Conservation (phyloP, 805 yeast genomes). For the Ogataea pilisensis region DNA sequence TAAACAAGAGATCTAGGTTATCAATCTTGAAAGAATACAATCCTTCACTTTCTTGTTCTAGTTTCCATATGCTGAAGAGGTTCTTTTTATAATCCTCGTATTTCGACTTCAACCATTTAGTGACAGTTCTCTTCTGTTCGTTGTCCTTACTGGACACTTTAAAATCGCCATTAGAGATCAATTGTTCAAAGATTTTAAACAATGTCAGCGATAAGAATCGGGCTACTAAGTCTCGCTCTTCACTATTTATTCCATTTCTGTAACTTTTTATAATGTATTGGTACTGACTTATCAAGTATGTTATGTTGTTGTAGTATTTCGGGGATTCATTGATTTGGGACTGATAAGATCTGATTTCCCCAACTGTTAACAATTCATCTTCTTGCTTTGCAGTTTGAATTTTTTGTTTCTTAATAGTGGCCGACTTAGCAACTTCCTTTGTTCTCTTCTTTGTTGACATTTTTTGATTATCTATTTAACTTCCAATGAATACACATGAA, state of each 20-base stretch:
- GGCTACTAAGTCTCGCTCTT: conserved; percentile 18
- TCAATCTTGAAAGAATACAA: conserved; percentile 47
- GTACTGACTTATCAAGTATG: conserved; percentile 40
- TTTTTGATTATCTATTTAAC: not conserved
- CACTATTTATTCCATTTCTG: conserved; percentile 17
- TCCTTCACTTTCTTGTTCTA: conserved; percentile 33
- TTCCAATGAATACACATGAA: not conserved
- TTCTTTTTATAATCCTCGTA: conserved; percentile 50
- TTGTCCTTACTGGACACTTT: conserved; percentile 28
- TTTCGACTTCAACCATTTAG: conserved; percentile 58
- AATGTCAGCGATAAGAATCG: conserved; percentile 41
- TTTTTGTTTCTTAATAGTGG: conserved; percentile 1
- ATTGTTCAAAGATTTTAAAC: conserved; percentile 43
- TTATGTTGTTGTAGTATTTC: conserved; percentile 53
- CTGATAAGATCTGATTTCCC: conserved; percentile 21
- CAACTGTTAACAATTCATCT: conserved; percentile 12
- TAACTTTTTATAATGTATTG: conserved; percentile 21
- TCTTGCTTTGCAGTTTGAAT: not conserved
- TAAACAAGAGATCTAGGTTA: conserved; percentile 50
- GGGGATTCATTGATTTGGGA: conserved; percentile 38
- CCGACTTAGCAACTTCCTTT: not conserved
- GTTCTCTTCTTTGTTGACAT: not conserved
- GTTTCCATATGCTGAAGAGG: conserved; percentile 39
- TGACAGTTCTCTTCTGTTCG: conserved; percentile 47
- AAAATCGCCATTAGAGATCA: conserved; percentile 41